phyloP scores from a whole-genome alignment of 768 basidiomycete genomes.

The Tulasnella sp. region DNA sequence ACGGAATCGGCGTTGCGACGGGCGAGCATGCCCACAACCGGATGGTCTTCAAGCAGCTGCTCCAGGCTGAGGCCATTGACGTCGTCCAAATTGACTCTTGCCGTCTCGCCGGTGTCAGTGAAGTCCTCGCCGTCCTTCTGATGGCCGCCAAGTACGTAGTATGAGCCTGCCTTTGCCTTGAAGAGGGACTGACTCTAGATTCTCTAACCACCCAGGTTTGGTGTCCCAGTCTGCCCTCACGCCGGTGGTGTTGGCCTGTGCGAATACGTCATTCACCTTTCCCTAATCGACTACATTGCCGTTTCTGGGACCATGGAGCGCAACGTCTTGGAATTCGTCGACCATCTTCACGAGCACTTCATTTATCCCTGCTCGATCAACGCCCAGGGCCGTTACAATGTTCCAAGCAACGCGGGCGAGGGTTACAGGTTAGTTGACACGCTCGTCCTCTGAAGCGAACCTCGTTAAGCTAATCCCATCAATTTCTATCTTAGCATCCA shows the following conservation, averaged over 20 bases:
- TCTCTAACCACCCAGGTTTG: conserved; percentile 45
- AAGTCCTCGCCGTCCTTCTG: conserved; percentile 80
- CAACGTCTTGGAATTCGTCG: conserved; percentile 80
- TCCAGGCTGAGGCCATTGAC: conserved; percentile 83
- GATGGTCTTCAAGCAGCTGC: conserved; percentile 91
- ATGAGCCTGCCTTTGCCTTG: neutral
- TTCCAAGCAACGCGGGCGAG: conserved; percentile 63
- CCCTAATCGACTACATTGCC: conserved; percentile 84
- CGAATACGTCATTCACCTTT: conserved; percentile 38
- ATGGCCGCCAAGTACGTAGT: conserved; percentile 74
- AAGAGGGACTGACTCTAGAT: no score
- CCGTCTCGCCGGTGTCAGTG: conserved; percentile 85
- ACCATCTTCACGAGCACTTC: conserved; percentile 94
- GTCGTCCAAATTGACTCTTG: conserved; percentile 95
- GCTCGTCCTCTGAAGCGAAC: neutral
- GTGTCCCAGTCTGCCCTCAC: conserved; percentile 83
- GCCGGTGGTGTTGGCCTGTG: conserved; percentile 92
- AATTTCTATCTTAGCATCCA: conserved; percentile 56
- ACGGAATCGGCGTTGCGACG: conserved; percentile 85
- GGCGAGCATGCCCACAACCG: conserved; percentile 93
- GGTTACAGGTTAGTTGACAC: conserved; percentile 57
- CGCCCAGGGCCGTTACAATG: conserved; percentile 74
- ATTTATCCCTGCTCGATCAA: conserved; percentile 84
- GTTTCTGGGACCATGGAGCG: conserved; percentile 88
- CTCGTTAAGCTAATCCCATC: neutral